Evolutionary conservation across 345 rosid species (phyloP).

Genomic region (Rhodamnia rubescens): DNA sequence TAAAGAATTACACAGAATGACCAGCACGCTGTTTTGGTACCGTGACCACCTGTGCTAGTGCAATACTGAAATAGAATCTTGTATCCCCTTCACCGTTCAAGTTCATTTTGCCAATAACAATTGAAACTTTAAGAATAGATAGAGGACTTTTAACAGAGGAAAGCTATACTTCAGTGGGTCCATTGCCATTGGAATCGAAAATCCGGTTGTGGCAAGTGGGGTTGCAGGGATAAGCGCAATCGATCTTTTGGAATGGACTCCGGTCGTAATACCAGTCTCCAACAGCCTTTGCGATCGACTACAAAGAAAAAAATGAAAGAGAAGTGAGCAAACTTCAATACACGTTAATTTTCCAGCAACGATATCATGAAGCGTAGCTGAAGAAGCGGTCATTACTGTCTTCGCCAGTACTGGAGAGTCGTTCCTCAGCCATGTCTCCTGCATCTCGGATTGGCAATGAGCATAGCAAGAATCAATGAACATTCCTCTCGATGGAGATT

Average conservation of each 20-base stretch:
- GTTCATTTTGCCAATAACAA: not conserved
- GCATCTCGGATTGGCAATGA: constrained; percentile 83
- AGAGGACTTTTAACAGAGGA: not conserved
- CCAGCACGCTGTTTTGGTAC: not conserved
- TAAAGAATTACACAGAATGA: not conserved
- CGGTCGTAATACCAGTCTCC: constrained; percentile 88
- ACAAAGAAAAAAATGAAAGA: not conserved
- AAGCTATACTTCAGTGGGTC: not conserved
- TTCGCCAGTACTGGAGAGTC: constrained; percentile 53
- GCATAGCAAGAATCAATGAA: constrained; percentile 74
- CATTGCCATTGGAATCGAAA: constrained; percentile 19
- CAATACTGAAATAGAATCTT: not conserved
- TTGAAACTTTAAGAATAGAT: not conserved
- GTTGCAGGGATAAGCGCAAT: constrained; percentile 95
- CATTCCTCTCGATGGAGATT: constrained; percentile 60
- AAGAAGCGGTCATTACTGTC: constrained; percentile 21
- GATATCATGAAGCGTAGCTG: not conserved
- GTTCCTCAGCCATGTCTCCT: constrained; percentile 62
- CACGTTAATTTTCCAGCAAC: not conserved
- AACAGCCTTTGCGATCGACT: constrained; percentile 78
- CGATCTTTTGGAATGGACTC: constrained; percentile 53
- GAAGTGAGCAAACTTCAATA: not conserved
- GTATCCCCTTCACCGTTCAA: not conserved
- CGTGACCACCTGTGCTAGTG: not conserved
- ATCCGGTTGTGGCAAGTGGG: constrained; percentile 65